These are phyloP conservation scores for Ajuga chamaepitys DNA, from an alignment of 257 asterid species.

Conservation along the genomic window DNA sequence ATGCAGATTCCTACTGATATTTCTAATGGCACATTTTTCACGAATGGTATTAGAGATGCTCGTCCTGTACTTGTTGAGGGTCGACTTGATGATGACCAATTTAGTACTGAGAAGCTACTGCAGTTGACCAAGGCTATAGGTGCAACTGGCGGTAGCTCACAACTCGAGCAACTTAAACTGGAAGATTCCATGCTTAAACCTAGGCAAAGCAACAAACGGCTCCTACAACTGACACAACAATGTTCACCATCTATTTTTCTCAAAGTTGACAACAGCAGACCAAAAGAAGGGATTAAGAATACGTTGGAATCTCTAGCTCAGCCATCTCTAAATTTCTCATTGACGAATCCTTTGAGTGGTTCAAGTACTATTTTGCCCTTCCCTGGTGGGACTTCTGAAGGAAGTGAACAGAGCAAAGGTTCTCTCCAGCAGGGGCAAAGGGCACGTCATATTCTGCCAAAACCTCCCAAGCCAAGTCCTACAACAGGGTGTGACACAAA, in stretches of 20 bases:
- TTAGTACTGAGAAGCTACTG: slow-evolving; percentile 36
- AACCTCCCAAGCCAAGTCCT: slow-evolving; percentile 44
- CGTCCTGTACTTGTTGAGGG: slow-evolving; percentile 21
- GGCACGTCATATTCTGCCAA: slow-evolving; percentile 39
- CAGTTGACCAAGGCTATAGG: slow-evolving; percentile 40
- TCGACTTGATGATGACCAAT: slow-evolving; percentile 19
- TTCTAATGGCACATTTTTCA: slow-evolving; percentile 19
- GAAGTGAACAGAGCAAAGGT: slow-evolving; percentile 54
- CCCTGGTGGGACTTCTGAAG: slow-evolving; percentile 51
- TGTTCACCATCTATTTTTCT: slow-evolving; percentile 34
- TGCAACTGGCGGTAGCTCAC: slow-evolving; percentile 23
- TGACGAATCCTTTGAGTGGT: slow-evolving; percentile 40
- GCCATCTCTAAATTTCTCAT: slow-evolving; percentile 50
- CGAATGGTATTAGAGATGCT: slow-evolving; percentile 26
- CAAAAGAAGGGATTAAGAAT: slow-evolving; percentile 46
- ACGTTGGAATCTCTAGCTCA: slow-evolving; percentile 44
- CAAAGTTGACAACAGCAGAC: slow-evolving; percentile 36
- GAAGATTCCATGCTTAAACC: slow-evolving; percentile 24
- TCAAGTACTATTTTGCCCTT: slow-evolving; percentile 41
- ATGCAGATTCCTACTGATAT: slow-evolving; percentile 48
- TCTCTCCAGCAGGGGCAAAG: slow-evolving; percentile 44
- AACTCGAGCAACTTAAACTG: slow-evolving; percentile 35
- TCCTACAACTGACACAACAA: slow-evolving; percentile 36
- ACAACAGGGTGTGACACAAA: slow-evolving; percentile 36
- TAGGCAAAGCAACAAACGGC: slow-evolving; percentile 31